Evolutionary conservation across 306 rosid genomes (phyloP), one percentile per base, ranked within the genome.

Genomic region (Gynostemma pentaphyllum): DNA sequence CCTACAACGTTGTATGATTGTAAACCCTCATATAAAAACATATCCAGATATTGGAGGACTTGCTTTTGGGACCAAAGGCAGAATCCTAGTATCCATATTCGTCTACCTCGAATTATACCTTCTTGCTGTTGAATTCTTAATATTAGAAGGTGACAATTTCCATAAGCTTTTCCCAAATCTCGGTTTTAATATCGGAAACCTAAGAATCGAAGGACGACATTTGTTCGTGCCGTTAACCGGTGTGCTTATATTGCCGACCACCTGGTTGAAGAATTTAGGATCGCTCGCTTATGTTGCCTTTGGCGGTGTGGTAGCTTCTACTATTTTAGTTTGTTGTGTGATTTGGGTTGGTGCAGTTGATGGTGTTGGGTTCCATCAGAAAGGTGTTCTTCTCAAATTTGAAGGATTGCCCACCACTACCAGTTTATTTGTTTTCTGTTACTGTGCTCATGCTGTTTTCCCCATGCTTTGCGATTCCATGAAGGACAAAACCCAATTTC

Each of bases 131-230:
- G 81, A 77, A 68, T 78, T 81, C 71, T 81, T 86, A 26, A 79
- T 86, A 62, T 23, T 83, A 36, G 95, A 79, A 75, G 95, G 95
- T 26, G 95, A 86, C 80, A 83, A 75, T 47, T 30, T 86, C 12
- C 76, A 67, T 22, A 80, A 71, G 51, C 30, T 86, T 62, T 86
- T 86, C 50, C 89, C 85, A 53, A 41, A 71, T 45, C 50, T 64
- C 66, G 61, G 30, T 10, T 59, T 86, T 45, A 75, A 50, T 61
- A 22, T 83, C 2, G 78, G 18, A n/a, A 63, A 75, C 22, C 46
- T 78, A 37, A 44, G 53, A 57, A 47, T 83, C 22, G 74, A 51
- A 70, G 78, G 89, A 9, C 70, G 68, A 42, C 62, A 55, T 19
- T 70, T 77, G 19, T 87, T 83, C 65, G 73, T 83, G 45, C 24